Base-by-base conservation (phyloP, 768 basidiomycete genomes). In the Strobilomyces dryophilus region DNA sequence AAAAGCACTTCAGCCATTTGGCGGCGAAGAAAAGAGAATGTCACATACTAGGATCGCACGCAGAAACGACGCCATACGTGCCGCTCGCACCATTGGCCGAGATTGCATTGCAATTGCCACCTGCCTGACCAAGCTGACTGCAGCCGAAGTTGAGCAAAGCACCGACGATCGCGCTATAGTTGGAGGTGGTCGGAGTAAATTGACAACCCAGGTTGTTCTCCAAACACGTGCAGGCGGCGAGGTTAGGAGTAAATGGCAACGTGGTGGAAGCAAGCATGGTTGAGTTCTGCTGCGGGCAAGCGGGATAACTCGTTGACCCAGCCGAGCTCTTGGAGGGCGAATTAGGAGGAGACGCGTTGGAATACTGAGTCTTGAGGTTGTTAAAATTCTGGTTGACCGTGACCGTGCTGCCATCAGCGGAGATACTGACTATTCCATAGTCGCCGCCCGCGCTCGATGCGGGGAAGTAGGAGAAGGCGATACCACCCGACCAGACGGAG, bases 381-480 rank as follows among this genome's bases (percentile, higher is more conserved):
- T 71, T 67, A 66, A 87, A 95, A 66, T 95, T 92, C 11, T 74
- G 74, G 59, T 77, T 78, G 24, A 81, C 76, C 8, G 81, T 84
- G 46, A 92, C 88, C 5, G 86, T 84, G 43, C 61, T 77, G 53
- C 78, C 79, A 63, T 89, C 85, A 3, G 75, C 3, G 2, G 83
- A 84, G 54, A 95, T 79, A 26, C 78, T 90, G 55, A 91, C 87
- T 78, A 95, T 88, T 24, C 94, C 94, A 58, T 89, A 97, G 61
- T 86, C 73, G 46, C 90, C 90, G 48, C 77, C 73, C 8, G 76
- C 80, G 58, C 85, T 85, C n/a, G 64, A 44, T 18, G 90, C 90
- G 2, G 89, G 87, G 80, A 95, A 94, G 70, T 95, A 95, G 45
- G 85, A 86, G 70, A 92, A 92, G 4, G 93, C 92, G 49, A 95